Evolutionary conservation across 169 alveolate species (phyloP).

Genomic region (Theileria orientalis): DNA sequence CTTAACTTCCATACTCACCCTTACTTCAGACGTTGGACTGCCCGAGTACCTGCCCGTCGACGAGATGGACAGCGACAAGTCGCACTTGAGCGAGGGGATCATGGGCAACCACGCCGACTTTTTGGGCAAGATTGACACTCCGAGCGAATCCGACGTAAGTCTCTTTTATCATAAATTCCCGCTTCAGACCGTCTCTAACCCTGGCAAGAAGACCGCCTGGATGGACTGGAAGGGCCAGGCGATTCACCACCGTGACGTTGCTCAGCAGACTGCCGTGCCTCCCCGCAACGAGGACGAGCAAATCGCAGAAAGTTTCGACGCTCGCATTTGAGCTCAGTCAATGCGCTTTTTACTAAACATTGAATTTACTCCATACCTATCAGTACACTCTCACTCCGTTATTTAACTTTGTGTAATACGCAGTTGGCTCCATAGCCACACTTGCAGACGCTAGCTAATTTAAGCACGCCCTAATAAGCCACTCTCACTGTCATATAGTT

Average conservation of each 20-base stretch:
- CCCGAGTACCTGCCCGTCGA: conserved; percentile 83
- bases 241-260: conserved; percentile 85
- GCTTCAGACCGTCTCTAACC: conserved; percentile 56
- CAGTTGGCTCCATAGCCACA: not conserved
- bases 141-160: conserved; percentile 34
- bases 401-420: too few species aligned
- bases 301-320: conserved; percentile 88
- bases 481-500: too few species aligned
- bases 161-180: not conserved
- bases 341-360: not conserved
- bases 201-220: conserved; percentile 84
- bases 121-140: conserved; percentile 76
- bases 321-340: conserved; percentile 70
- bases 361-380: not conserved
- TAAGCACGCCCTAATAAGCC: too few species aligned
- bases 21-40: conserved; percentile 15
- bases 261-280: conserved; percentile 85
- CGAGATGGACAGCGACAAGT: conserved; percentile 67
- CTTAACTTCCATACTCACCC: not conserved
- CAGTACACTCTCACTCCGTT: too few species aligned
- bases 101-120: conserved; percentile 85
- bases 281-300: conserved; percentile 83
- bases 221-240: conserved; percentile 91
- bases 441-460: conserved; percentile 11
- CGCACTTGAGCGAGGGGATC: conserved; percentile 75